Conservation (phyloP, 208 protist genomes). For the Leishmania major region DNA sequence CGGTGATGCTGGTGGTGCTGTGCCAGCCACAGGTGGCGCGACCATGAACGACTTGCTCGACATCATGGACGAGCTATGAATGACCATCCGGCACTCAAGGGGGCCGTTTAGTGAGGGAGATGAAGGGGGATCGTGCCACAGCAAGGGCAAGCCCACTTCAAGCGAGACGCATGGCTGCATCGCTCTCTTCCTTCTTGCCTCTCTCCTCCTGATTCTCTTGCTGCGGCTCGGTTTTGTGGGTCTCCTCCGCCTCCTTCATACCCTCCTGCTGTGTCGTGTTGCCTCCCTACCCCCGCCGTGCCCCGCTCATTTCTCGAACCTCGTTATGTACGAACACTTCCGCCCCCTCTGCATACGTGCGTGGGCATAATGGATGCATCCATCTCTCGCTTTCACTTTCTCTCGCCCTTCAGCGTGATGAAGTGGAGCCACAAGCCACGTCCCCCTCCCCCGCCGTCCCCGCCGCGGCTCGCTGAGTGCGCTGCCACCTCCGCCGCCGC, state of each 20-base stretch:
- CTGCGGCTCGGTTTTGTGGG: not conserved
- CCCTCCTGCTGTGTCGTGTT: not conserved
- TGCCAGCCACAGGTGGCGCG: not conserved
- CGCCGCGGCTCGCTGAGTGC: not conserved
- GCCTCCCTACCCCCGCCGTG: not conserved
- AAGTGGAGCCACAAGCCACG: not conserved
- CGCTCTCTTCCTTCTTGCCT: not conserved
- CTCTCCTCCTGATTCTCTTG: not conserved
- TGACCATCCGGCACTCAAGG: not conserved
- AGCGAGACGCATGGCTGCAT: not conserved
- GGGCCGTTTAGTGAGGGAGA: not conserved
- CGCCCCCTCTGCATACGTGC: not conserved
- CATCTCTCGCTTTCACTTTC: not conserved
- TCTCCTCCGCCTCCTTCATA: not conserved
- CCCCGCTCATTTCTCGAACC: not conserved
- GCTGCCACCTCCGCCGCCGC: not conserved
- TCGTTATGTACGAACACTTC: not conserved
- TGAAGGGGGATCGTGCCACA: not conserved
- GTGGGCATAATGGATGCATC: not conserved
- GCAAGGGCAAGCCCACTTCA: not conserved
- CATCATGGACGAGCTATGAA: slow-evolving; percentile 85
- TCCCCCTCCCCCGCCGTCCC: not conserved
- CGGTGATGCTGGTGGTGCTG: not conserved
- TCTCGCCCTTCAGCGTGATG: not conserved
- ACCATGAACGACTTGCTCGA: slow-evolving; percentile 60